Base-by-base conservation (phyloP, 1,139 yeast species). In the Blastobotrys serpentis region DNA sequence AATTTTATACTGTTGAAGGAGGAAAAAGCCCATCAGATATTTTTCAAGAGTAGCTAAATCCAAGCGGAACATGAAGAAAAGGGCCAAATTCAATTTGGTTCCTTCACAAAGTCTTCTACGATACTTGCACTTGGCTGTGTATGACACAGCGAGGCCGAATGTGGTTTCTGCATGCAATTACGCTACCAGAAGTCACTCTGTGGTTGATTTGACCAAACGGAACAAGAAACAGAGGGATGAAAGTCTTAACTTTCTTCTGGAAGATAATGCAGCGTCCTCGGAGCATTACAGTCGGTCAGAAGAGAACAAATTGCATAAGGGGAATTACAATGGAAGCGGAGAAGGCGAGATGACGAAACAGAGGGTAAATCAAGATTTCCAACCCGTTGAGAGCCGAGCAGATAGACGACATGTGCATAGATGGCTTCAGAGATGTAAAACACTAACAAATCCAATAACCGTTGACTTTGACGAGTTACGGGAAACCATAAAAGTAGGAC, bases 21-120 rank as follows among this genome's bases (percentile, higher is more conserved):
- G 21, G 25, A 6, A 23, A 36, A 14, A 21, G 18, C 18, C 19
- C 30, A 14, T 14, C 34, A 23, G 49, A 23, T 25, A 34, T 17
- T 26, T 22, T 14, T 17, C 18, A 40, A 18, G 38, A 26, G 39
- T 29, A 14, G 3, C 33, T 23, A 21, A 37, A 4, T 6, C 17
- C 23, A 11, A 23, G 26, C 2, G 41, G 46, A 22, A 18, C 29
- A 25, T 42, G 42, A 36, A 21, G 34, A 32, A 40, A 40, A 30
- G 34, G 17, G 42, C 37, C 41, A 8, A 18, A 29, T 45, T 47
- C 48, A 23, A 42, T 45, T 42, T 51, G 29, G 56, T 44, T 29
- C 58, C 58, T 43, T 55, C 58, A n/a, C 43, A 41, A n/a, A 52
- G 56, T 37, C 50, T 55, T 30, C 45, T 55, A 32, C 46, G 48